phyloP scores from a whole-genome alignment of 2,329 filamentous ascomycete genomes.

The Penicillium thymicola region DNA sequence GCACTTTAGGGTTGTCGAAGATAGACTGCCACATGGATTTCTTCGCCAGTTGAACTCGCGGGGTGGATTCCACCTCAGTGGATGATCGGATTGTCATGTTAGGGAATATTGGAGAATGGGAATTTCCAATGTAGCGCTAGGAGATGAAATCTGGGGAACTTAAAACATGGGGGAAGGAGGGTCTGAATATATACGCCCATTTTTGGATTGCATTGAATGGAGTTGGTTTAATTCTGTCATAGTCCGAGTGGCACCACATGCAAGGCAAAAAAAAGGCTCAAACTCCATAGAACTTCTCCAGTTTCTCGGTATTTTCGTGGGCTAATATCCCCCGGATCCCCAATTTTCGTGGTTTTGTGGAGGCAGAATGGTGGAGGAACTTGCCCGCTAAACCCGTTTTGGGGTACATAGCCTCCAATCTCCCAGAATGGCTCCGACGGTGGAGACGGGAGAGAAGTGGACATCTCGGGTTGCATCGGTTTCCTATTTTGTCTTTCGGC shows the following conservation, averaged over 20 bases:
- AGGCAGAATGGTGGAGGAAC: constrained; percentile 17
- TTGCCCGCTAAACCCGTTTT: constrained; percentile 6
- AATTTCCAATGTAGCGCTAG: background rate
- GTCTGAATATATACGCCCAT: constrained; percentile 13
- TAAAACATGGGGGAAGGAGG: constrained; percentile 8
- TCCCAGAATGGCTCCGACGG: background rate
- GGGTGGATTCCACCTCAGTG: constrained; percentile 13
- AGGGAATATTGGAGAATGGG: constrained; percentile 1
- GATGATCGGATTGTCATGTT: constrained; percentile 8
- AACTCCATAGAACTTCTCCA: background rate
- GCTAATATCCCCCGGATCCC: constrained; percentile 11
- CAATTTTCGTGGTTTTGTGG: constrained; percentile 14
- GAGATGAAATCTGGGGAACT: constrained; percentile 7
- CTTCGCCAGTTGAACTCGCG: constrained; percentile 21
- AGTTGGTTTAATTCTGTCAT: constrained; percentile 3
- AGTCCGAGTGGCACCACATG: constrained; percentile 4
- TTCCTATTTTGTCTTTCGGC: background rate
- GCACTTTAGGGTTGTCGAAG: constrained; percentile 46
- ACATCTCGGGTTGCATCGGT: background rate
- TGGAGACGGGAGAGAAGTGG: constrained; percentile 1
- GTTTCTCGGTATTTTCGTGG: constrained; percentile 14
- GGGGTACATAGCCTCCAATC: background rate
- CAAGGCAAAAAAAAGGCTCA: constrained; percentile 11
- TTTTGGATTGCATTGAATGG: background rate
- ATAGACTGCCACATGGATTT: constrained; percentile 28